Base-by-base conservation (phyloP, 2,329 filamentous ascomycete genomes). In the Apiospora sp. region DNA sequence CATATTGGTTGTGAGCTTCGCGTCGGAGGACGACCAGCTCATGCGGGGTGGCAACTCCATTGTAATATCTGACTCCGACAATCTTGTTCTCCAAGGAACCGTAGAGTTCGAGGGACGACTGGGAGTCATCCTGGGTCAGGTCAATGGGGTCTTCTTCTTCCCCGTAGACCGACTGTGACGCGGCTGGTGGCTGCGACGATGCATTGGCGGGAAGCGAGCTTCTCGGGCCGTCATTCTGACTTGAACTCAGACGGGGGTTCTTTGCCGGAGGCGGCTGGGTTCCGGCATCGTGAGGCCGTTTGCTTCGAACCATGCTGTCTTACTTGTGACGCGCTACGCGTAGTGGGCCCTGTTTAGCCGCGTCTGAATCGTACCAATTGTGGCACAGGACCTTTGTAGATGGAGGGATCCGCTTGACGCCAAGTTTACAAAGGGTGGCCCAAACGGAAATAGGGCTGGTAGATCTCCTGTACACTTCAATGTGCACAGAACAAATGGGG, bases 1-100 rank as follows among this genome's bases (percentile, higher is more conserved):
- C 93, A 78, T 92, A 93, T 76, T 85, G 70, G 75, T 94, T 94
- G 3, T 78, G 75, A 3, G 91, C 90, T 75, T 94, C 91, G 73
- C 92, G 85, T 51, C 84, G 84, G 68, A 91, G 79, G 71, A 90
- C 78, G 4, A 92, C 88, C 73, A 87, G 86, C 79, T 93, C 91
- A 41, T 89, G 88, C 19, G 84, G 76, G 13, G 85, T 91, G 19
- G 90, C 90, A 74, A 87, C 82, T 4, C 90, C 90, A 71, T 82
- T 81, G 78, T 93, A 92, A 78, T 87, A 80, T 68, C 79, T 75
- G 19, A 81, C 77, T 1, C 90, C 90, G 2, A 92, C 90, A 69
- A 92, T 89, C 71, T 90, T 91, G 24, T 84, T 85, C 24, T 85
- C 82, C 64, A 87, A 79, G 19, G 81, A 83, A 13, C 87, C 86